Evolutionary conservation across 805 yeast species (phyloP), one percentile per base, ranked within the genome.

Genomic region (Yarrowia phangngaensis): DNA sequence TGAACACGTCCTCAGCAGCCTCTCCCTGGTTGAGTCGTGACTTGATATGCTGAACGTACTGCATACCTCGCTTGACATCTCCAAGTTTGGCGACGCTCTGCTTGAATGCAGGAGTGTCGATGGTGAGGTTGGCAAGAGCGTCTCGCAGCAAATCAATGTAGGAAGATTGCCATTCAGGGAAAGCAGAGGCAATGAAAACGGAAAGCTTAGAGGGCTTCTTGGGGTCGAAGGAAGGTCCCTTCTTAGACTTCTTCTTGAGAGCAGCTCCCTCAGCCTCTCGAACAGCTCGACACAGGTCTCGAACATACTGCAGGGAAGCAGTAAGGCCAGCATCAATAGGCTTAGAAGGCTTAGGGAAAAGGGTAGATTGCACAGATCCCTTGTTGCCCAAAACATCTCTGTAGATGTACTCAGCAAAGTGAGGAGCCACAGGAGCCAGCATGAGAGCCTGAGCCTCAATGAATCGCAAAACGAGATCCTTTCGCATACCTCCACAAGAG

Each of bases 11-110:
- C 48, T 76, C 78, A 14, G 95, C 80, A 22, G 80, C 67, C 48
- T 58, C 61, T 8, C 64, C 64, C 24, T 56, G 51, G 29, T 73
- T 68, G 56, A 92, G 73, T 70, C 95, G 80, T 63, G 82, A 85
- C 68, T 92, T 89, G 66, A 92, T 72, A 58, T 78, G 71, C 55
- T 90, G 81, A 54, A 92, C 88, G 66, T 89, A 90, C 52, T 97
- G 97, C 97, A 92, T 92, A 53, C 95, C 97, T 59, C 94, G 82
- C 76, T 92, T 92, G 84, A 89, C 85, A 61, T 92, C 97, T 12
- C 72, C 73, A 9, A 67, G 56, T 53, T 66, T 61, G 43, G 65
- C 60, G 20, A 69, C 72, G 48, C 61, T 58, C 53, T 61, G 60
- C 56, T 67, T 66, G 58, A 68, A 59, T 15, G 64, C 69, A 8